Conservation (phyloP, 1,284 basidiomycete genomes). For the Trichosporon asahii region DNA sequence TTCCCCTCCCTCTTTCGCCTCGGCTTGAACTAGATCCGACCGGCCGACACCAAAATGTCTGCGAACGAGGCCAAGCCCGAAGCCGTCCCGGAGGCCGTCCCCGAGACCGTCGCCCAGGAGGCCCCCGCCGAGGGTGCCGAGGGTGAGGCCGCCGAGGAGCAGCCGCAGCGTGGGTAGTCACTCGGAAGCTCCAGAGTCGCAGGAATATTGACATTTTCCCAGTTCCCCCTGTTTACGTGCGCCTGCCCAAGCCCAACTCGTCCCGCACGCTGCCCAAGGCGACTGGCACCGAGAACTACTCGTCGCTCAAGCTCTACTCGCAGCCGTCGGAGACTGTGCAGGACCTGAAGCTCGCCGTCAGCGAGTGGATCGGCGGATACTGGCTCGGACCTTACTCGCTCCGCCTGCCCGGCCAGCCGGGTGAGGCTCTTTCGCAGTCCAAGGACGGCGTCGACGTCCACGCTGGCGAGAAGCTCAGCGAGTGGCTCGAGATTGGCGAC, state of each 20-base stretch:
- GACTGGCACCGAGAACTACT: conserved; percentile 29
- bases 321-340: conserved; percentile 50
- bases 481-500: conserved; percentile 52
- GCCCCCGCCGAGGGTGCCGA: conserved; percentile 15
- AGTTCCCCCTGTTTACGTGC: conserved; percentile 44
- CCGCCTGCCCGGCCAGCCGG: conserved; percentile 33
- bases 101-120: conserved; percentile 20
- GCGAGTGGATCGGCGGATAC: conserved; percentile 52
- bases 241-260: conserved; percentile 44
- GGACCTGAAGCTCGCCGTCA: conserved; percentile 50
- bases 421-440: conserved; percentile 32
- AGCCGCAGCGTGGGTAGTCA: conserved; percentile 15
- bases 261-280: conserved; percentile 45
- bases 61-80: conserved; percentile 21
- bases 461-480: conserved; percentile 50
- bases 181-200: neutral
- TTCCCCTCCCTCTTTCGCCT: neutral
- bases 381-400: conserved; percentile 54
- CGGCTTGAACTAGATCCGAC: conserved; percentile 7
- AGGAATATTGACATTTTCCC: neutral
- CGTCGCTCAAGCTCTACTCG: conserved; percentile 42
- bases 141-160: conserved; percentile 14
- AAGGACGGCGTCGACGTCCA: conserved; percentile 46
- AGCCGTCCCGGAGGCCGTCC: conserved; percentile 14
- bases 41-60: conserved; percentile 17